phyloP scores from a whole-genome alignment of 2,329 filamentous ascomycete genomes.

The Nigrospora sphaerica region DNA sequence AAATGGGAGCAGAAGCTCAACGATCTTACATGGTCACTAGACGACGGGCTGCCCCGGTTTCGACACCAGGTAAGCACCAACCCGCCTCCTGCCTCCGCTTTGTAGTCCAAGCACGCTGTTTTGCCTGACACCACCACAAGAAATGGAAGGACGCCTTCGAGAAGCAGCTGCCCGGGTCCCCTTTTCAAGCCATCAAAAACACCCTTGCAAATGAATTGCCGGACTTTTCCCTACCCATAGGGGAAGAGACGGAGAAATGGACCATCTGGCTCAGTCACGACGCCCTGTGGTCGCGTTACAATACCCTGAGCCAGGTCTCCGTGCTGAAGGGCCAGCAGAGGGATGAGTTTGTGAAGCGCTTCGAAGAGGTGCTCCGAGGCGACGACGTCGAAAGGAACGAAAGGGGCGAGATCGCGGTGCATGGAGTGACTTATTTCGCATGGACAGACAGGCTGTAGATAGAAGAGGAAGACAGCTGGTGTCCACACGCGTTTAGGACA shows the following conservation, averaged over 20 bases:
- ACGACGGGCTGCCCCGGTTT: constrained; percentile 58
- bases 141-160: constrained; percentile 61
- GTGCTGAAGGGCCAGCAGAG: constrained; percentile 45
- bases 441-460: constrained; percentile 48
- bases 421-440: constrained; percentile 55
- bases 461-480: background rate
- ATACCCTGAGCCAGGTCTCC: constrained; percentile 62
- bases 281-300: constrained; percentile 55
- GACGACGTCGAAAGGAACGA: constrained; percentile 51
- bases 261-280: constrained; percentile 51
- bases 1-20: constrained; percentile 57
- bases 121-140: constrained; percentile 9
- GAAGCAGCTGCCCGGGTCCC: constrained; percentile 44
- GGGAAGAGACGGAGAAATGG: constrained; percentile 48
- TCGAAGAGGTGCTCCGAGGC: constrained; percentile 46
- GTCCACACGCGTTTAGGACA: background rate
- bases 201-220: constrained; percentile 31
- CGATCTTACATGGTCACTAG: constrained; percentile 45
- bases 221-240: constrained; percentile 54
- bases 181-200: constrained; percentile 41
- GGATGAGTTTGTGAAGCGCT: constrained; percentile 37
- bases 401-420: constrained; percentile 54
- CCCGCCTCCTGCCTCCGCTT: background rate
- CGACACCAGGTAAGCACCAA: constrained; percentile 38
- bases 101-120: background rate